phyloP scores from a whole-genome alignment of 2,329 filamentous ascomycete species.

The Hypomyces perniciosus region DNA sequence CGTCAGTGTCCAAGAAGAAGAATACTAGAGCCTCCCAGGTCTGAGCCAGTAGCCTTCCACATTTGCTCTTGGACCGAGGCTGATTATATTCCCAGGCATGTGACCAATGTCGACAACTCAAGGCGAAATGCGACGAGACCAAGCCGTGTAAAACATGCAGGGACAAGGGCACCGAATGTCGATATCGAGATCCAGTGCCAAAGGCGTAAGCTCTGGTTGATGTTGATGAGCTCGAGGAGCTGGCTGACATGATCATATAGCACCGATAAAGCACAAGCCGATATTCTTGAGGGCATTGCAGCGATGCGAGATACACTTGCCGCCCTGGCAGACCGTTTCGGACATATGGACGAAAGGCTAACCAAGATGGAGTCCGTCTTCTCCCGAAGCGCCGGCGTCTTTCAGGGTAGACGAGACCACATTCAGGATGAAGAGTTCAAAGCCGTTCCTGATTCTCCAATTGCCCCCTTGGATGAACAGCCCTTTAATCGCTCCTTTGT shows the following conservation, averaged over 20 bases:
- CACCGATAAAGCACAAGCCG: slow-evolving; percentile 54
- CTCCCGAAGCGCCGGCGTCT: slow-evolving; percentile 14
- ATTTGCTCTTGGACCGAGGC: background rate
- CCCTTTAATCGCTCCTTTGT: slow-evolving; percentile 15
- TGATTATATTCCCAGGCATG: slow-evolving; percentile 59
- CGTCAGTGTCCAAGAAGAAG: slow-evolving; percentile 46
- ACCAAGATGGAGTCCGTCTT: slow-evolving; percentile 29
- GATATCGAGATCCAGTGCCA: slow-evolving; percentile 84
- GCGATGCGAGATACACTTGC: slow-evolving; percentile 34
- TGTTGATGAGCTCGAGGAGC: background rate
- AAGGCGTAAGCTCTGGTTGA: slow-evolving; percentile 63
- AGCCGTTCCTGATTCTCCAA: slow-evolving; percentile 18
- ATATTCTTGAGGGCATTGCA: slow-evolving; percentile 52
- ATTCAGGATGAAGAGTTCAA: slow-evolving; percentile 26
- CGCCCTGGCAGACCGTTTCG: slow-evolving; percentile 32
- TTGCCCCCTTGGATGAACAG: slow-evolving; percentile 8
- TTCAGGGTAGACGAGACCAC: slow-evolving; percentile 13
- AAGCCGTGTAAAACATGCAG: slow-evolving; percentile 81
- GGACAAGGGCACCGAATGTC: slow-evolving; percentile 76
- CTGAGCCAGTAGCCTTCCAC: slow-evolving; percentile 8
- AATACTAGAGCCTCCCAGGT: slow-evolving; percentile 62
- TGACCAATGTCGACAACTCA: slow-evolving; percentile 79
- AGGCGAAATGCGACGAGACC: slow-evolving; percentile 87
- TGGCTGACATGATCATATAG: slow-evolving; percentile 23
- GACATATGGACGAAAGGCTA: slow-evolving; percentile 32